Conservation (phyloP, 2,329 filamentous ascomycete genomes). For the Tolypocladium nubicola region DNA sequence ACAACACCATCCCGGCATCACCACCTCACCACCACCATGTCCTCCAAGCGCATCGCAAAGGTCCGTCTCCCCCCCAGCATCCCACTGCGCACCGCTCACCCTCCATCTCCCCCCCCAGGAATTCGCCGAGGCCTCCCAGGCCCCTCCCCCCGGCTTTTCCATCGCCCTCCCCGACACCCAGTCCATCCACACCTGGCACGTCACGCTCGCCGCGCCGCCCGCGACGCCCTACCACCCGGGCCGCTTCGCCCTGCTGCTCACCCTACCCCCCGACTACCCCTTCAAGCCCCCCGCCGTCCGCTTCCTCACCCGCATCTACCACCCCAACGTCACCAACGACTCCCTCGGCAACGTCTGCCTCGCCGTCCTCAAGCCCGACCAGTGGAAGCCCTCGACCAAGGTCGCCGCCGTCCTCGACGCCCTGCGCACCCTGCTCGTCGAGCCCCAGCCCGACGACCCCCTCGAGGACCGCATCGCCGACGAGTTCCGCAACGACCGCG, state of each 20-base stretch:
- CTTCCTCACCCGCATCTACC: slow-evolving; percentile 87
- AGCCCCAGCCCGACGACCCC: slow-evolving; percentile 82
- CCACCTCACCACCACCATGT: slow-evolving; percentile 13
- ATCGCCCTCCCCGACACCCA: slow-evolving; percentile 34
- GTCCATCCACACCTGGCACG: slow-evolving; percentile 42
- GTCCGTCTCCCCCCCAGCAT: slow-evolving; percentile 11
- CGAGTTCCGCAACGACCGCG: slow-evolving; percentile 60
- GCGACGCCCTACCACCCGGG: slow-evolving; percentile 49
- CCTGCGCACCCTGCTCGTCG: slow-evolving; percentile 60
- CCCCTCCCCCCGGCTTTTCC: slow-evolving; percentile 35
- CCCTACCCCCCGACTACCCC: slow-evolving; percentile 71
- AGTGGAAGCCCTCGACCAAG: slow-evolving; percentile 85
- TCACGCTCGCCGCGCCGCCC: slow-evolving; percentile 34
- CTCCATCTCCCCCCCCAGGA: slow-evolving; percentile 29
- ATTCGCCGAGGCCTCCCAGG: slow-evolving; percentile 36
- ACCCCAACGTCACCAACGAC: slow-evolving; percentile 90
- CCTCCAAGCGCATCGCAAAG: slow-evolving; percentile 35
- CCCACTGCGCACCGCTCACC: no score
- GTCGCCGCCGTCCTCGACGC: slow-evolving; percentile 68
- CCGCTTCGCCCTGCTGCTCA: slow-evolving; percentile 61
- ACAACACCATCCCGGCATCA: no score
- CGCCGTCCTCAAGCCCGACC: slow-evolving; percentile 68
- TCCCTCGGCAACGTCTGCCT: slow-evolving; percentile 77
- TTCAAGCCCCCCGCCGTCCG: slow-evolving; percentile 76
- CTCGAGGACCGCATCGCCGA: slow-evolving; percentile 81